Evolutionary conservation across 345 rosid species (phyloP).

Genomic region (Eucalyptus marginata): DNA sequence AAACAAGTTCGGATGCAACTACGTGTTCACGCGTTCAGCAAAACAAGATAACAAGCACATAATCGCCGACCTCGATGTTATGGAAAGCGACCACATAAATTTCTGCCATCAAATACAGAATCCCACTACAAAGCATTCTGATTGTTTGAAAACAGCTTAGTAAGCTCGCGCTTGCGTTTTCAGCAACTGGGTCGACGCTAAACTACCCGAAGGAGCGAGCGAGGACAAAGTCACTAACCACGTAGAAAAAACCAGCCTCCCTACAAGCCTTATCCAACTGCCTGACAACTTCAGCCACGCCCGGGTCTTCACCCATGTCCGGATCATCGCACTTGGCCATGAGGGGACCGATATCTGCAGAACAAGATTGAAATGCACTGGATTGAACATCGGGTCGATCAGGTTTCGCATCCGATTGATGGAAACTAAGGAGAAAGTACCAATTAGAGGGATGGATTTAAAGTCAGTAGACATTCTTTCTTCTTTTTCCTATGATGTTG

Average conservation of each 20-base stretch:
- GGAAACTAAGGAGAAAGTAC: neutral
- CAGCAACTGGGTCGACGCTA: neutral
- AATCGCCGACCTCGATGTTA: neutral
- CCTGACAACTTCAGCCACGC: conserved; percentile 40
- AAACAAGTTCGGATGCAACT: neutral
- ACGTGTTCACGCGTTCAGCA: neutral
- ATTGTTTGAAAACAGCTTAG: neutral
- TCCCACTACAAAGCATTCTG: neutral
- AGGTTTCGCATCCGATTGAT: neutral
- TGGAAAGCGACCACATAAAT: neutral
- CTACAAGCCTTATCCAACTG: conserved; percentile 72
- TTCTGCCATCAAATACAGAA: neutral
- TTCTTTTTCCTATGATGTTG: too few species aligned
- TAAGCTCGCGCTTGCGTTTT: neutral
- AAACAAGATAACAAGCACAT: neutral
- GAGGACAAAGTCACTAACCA: conserved; percentile 15
- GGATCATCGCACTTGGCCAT: conserved; percentile 53
- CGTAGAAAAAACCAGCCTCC: conserved; percentile 88
- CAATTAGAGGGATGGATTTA: neutral
- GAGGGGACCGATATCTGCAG: conserved; percentile 56
- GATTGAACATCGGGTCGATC: neutral
- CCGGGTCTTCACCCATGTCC: conserved; percentile 41
- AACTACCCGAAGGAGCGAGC: neutral
- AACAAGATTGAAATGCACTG: neutral
- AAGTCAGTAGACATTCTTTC: too few species aligned